Percentiles rank a stretch among this genome's conserved stretches.
Conservation (phyloP, 306 rosid species). For the Potentilla sterilis region DNA sequence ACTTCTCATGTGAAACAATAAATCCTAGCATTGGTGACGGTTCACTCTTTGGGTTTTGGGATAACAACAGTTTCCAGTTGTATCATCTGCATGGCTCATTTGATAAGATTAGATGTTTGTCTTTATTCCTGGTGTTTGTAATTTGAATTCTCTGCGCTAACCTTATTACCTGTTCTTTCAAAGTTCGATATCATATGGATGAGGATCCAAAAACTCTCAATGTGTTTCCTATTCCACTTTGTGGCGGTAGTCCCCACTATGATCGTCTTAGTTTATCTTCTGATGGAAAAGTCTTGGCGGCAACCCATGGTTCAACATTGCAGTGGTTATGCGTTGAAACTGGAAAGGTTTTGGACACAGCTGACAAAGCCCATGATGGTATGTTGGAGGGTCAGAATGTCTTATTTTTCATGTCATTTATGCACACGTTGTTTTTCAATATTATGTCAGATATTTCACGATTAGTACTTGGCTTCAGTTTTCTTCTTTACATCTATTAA, state of each 20-base stretch:
- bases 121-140: not conserved
- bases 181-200: conserved; percentile 91
- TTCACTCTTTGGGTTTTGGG: conserved; percentile 2
- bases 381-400: conserved; percentile 20
- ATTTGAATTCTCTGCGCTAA: conserved; percentile 2
- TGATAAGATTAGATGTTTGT: not conserved
- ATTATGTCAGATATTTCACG: not conserved
- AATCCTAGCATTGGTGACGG: not conserved
- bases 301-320: conserved; percentile 81
- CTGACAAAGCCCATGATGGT: conserved; percentile 96
- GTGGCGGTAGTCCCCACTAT: conserved; percentile 58
- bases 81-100: not conserved
- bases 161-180: conserved; percentile 24
- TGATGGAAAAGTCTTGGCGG: conserved; percentile 76
- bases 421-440: not conserved
- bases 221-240: conserved; percentile 82
- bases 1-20: not conserved
- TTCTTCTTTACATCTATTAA: not conserved
- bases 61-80: not conserved
- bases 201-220: conserved; percentile 96
- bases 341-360: conserved; percentile 86
- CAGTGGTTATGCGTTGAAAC: conserved; percentile 88
- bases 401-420: conserved; percentile 2
- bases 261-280: conserved; percentile 84
- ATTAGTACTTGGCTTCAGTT: not conserved